Evolutionary conservation across 768 basidiomycete genomes (phyloP), one percentile per base, ranked within the genome.

Genomic region (Polyporus arcularius): DNA sequence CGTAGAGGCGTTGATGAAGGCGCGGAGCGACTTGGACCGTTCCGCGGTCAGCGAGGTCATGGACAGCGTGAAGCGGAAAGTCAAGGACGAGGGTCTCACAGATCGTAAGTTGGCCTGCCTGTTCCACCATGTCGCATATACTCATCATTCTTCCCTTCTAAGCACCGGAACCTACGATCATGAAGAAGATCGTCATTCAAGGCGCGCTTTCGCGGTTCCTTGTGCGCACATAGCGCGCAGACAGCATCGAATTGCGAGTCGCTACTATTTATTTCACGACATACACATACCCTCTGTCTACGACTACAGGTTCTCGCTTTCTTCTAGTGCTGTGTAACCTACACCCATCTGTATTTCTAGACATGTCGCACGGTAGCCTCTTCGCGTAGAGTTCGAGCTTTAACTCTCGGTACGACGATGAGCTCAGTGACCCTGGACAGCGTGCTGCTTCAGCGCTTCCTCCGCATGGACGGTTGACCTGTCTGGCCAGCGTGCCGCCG

Each of bases 51-150:
- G 78, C 66, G 96, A 98, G 60, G 90, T 96, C 35, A 94, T 97
- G 89, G 96, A 96, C 12, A 92, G 91, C 59, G 81, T 98, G 65
- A 92, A 89, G 72, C 83, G 94, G 51, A 98, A 95, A 74, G 90
- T 94, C 7, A 95, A 90, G 73, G 95, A 97, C 31, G 95, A 98
- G 69, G 83, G 83, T 4, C 67, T 94, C 60, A 80, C 81, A 46
- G 92, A 94, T 76, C 92, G 92, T 93, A 73, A 78, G 90, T 83
- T 15, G 47, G 16, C 16, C 15, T 35, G 15, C 35, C 28, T 51
- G 38, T 38, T 51, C 38, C 61, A 32, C 61, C 35, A 28, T 64
- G 64, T 30, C 68, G 28, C 32, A 64, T 53, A 46, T 8, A 58
- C 46, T 54, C 32, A 50, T 18, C 40, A 35, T 48, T 12, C 9